Base-by-base conservation (phyloP, 2,329 filamentous ascomycete genomes). In the Epichloe sp. region DNA sequence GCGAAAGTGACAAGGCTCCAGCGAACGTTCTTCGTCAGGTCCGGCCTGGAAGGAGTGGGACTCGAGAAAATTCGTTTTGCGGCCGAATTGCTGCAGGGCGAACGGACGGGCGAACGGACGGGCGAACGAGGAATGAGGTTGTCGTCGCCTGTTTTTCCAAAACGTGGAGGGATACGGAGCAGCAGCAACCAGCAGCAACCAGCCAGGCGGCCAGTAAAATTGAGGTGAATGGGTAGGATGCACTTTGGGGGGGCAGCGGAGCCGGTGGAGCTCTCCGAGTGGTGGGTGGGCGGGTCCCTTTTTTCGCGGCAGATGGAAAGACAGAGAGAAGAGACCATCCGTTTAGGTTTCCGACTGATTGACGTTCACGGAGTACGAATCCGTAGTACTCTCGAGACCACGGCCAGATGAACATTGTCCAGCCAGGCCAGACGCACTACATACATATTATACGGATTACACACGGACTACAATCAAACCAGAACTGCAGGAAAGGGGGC, bases 261-360 rank as follows among this genome's bases (percentile, higher is more conserved):
- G 46, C 46, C 42, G 44, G 50, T 43, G 52, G 54, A 54, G 50
- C 54, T 52, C 45, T 44, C 38, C 48, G 50, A 56, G 50, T 54
- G 54, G 38, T 15, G 21, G 11, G 19, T 11, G 26, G 21, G 15
- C 6, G 21, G 23, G 35, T 37, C 26, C 43, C 37, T 47, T 34
- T 37, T 37, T 31, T 41, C 8, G 21, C n/a, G 21, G 34, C 15
- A 36, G 26, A 17, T 17, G 42, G 38, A 34, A 49, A 37, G 41
- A 31, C 26, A 31, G 26, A 31, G 10, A 31, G 26, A 31, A 31
- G 3, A 31, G 19, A 8, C 1, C 23, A 26, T 31, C 26, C 26
- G 10, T 31, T 31, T 10, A 31, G 26, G 26, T 21, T 4, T 1
- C 8, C 8, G 2, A 10, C 1, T 10, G 26, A 31, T 31, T 10